Evolutionary conservation across 192 early-diverging fungal species (phyloP), one percentile per base, ranked within the genome.

Genomic region (Chytriomyces sp.): DNA sequence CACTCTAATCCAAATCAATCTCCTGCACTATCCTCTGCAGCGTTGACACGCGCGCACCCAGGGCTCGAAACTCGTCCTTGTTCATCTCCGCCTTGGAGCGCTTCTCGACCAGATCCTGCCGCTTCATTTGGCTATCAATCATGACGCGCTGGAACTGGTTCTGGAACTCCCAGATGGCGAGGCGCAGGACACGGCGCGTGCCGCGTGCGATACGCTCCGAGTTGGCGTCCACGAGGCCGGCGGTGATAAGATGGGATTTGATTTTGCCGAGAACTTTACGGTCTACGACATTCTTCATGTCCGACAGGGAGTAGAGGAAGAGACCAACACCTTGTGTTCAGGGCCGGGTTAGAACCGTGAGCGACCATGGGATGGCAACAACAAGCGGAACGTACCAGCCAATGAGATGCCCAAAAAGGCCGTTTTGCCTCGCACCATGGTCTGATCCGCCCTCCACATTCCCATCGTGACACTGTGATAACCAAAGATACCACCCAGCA

Each of bases 101-200:
- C 67, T 62, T 22, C 32, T 52, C 54, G 6, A 44, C 67, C 36
- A 62, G 62, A 33, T 52, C 49, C 41, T 80, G 64, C 39, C 73
- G 30, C n/a, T 55, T 64, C 14, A 22, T 72, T 56, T 78, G 59
- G 10, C 28, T 38, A 28, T 85, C 84, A 30, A 58, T 73, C 55
- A 88, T 66, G 4, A 77, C 59, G 30, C 76, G 57, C 28, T 72
- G 71, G 71, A 88, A 88, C 72, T 81, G 83, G 60, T 74, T 82
- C 59, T 86, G 82, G 74, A 88, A 81, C 10, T 84, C 82, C 74
- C 80, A 84, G n/a, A 88, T 78, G 30, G 78, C 76, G 14, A 80
- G 39, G 31, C 74, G 74, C 4, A 88, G 71, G 3, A 79, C 72
- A 1, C 82, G 71, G 8, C 73, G 36, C 0, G 81, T 80, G 64